These are phyloP conservation scores for Thermomyces lanuginosus DNA, from an alignment of 2,329 filamentous ascomycete genomes.

Conservation along the genomic window DNA sequence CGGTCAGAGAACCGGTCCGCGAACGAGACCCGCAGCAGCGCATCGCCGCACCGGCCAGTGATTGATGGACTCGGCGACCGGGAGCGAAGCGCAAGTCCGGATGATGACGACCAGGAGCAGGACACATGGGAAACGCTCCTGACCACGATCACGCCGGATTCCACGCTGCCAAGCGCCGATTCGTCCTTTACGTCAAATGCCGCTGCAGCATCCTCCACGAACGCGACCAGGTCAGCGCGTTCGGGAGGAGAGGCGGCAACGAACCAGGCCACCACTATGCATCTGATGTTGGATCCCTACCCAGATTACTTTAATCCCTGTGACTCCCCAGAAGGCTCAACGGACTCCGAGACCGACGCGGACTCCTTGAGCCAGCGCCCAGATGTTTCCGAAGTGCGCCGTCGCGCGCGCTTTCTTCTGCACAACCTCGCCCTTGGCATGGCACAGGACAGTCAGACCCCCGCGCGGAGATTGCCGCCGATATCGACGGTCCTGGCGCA, in stretches of 20 bases:
- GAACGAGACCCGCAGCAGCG: conserved; percentile 10
- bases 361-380: conserved; percentile 8
- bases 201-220: conserved; percentile 18
- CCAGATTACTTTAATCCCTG: conserved; percentile 22
- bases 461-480: conserved; percentile 6
- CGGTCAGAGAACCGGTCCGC: conserved; percentile 19
- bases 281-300: conserved; percentile 19
- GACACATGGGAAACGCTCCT: conserved; percentile 65
- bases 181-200: conserved; percentile 62
- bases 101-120: conserved; percentile 32
- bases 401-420: conserved; percentile 3
- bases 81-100: conserved; percentile 61
- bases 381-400: conserved; percentile 6
- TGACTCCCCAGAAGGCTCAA: conserved; percentile 20
- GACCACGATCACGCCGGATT: conserved; percentile 65
- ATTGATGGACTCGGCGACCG: conserved; percentile 71
- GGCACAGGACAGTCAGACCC: conserved; percentile 19
- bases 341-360: conserved; percentile 18
- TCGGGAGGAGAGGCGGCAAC: conserved; percentile 6
- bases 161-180: conserved; percentile 59
- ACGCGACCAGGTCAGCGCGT: conserved; percentile 29
- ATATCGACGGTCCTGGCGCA: conserved; percentile 13
- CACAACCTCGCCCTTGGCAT: conserved; percentile 14
- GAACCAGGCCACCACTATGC: conserved; percentile 10
- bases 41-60: conserved; percentile 9